Conservation (phyloP, 176 grass and related monocot genomes). For the Areca catechu region DNA sequence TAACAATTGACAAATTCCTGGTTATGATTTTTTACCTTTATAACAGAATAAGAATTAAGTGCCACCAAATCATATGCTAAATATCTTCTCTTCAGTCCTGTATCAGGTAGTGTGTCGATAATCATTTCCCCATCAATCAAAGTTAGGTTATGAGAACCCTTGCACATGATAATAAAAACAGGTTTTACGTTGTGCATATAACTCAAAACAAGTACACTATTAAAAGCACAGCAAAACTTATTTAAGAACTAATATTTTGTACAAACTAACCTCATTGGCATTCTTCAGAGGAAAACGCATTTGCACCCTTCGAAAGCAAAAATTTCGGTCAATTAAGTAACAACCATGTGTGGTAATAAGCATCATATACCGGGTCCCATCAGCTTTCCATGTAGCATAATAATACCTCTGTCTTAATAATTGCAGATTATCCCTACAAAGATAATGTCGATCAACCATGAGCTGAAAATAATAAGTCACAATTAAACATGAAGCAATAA, state of each 20-base stretch:
- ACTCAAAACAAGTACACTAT: neutral
- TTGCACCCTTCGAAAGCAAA: slow-evolving; percentile 87
- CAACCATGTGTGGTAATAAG: slow-evolving; percentile 80
- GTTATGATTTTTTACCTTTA: slow-evolving; percentile 37
- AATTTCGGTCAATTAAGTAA: slow-evolving; percentile 88
- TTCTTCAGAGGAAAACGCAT: slow-evolving; percentile 93
- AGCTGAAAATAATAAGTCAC: neutral
- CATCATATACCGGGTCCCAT: slow-evolving; percentile 99
- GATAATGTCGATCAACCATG: slow-evolving; percentile 1
- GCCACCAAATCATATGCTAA: slow-evolving; percentile 92
- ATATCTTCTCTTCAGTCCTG: slow-evolving; percentile 84
- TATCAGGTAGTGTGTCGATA: slow-evolving; percentile 85
- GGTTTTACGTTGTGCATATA: slow-evolving; percentile 6
- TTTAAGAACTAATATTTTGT: slow-evolving; percentile 1
- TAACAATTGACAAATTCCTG: no score
- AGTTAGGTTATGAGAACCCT: slow-evolving; percentile 73
- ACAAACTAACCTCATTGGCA: slow-evolving; percentile 47
- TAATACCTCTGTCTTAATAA: slow-evolving; percentile 97
- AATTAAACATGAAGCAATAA: no score
- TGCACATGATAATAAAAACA: slow-evolving; percentile 21
- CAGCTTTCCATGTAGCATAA: slow-evolving; percentile 99
- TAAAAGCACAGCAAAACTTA: slow-evolving; percentile 6
- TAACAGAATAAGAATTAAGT: slow-evolving; percentile 45
- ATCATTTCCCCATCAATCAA: slow-evolving; percentile 99
- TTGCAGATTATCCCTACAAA: slow-evolving; percentile 85